Percentiles rank a stretch among this genome's conserved stretches.
Evolutionary conservation across 495 filamentous ascomycete species (phyloP).

Genomic region (Aspergillus hancockii): DNA sequence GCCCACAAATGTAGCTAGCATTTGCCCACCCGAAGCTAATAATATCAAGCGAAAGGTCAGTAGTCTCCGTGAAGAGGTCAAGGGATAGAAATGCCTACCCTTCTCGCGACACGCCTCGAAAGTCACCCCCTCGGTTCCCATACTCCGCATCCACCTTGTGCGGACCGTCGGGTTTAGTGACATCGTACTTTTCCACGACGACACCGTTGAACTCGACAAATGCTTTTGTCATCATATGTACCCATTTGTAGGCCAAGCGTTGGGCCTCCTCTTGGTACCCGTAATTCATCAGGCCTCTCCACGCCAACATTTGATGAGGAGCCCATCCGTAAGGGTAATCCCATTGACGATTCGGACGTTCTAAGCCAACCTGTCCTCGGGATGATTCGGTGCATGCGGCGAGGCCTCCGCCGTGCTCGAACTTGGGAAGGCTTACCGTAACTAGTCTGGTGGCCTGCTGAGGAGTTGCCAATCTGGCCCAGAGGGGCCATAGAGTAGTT

Average conservation of each 20-base stretch:
- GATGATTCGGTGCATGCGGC: slow-evolving; percentile 84
- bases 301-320: slow-evolving; percentile 96
- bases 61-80: too few relatives aligned
- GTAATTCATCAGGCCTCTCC: slow-evolving; percentile 87
- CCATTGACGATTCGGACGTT: slow-evolving; percentile 92
- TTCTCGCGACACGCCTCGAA: slow-evolving; percentile 91
- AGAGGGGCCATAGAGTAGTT: slow-evolving; percentile 96
- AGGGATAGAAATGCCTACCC: slow-evolving; percentile 73
- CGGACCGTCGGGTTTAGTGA: slow-evolving; percentile 81
- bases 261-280: slow-evolving; percentile 88
- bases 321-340: slow-evolving; percentile 98
- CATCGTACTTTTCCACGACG: slow-evolving; percentile 98
- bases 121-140: slow-evolving; percentile 90
- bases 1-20: too few relatives aligned
- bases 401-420: slow-evolving; percentile 84
- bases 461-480: slow-evolving; percentile 82
- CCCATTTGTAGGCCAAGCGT: slow-evolving; percentile 88
- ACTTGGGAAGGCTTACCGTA: slow-evolving; percentile 70
- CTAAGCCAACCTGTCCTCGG: slow-evolving; percentile 74
- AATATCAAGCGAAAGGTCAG: too few relatives aligned
- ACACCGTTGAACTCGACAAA: slow-evolving; percentile 98
- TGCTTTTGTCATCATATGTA: slow-evolving; percentile 95
- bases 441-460: slow-evolving; percentile 79
- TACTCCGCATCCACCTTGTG: slow-evolving; percentile 96
- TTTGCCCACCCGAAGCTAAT: too few relatives aligned